A percentile compares a stretch with the other conserved stretches of the same genome.
Evolutionary conservation across 768 basidiomycete genomes (phyloP).

Genomic region (Xerocomus spinulosus): DNA sequence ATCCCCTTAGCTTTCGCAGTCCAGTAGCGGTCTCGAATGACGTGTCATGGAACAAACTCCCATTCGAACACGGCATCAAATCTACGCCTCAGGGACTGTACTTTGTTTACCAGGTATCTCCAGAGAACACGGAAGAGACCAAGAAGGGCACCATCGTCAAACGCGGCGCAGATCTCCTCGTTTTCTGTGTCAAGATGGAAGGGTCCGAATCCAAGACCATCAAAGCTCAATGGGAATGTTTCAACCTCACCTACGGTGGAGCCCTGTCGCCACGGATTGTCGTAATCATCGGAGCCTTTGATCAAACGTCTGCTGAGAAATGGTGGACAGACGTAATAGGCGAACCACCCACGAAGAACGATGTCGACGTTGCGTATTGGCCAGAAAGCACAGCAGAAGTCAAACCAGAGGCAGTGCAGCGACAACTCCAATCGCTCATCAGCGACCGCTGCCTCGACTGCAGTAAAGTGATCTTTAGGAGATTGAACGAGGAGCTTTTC

Average conservation of each 20-base stretch:
- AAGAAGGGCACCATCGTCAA: conserved; percentile 10
- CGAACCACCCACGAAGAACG: conserved; percentile 1
- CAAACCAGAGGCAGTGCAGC: background rate
- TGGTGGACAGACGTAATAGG: conserved; percentile 18
- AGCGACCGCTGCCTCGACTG: conserved; percentile 20
- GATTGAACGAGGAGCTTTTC: conserved; percentile 13
- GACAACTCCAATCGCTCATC: conserved; percentile 15
- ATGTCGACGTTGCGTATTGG: conserved; percentile 10
- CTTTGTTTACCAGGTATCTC: conserved; percentile 23
- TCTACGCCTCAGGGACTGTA: conserved; percentile 6
- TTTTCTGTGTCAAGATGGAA: conserved; percentile 20
- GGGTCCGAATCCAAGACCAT: background rate
- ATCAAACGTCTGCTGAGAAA: conserved; percentile 12
- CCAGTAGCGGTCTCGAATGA: conserved; percentile 20
- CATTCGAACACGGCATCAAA: conserved; percentile 17
- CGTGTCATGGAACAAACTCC: conserved; percentile 12
- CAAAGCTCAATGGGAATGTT: conserved; percentile 26
- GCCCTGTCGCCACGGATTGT: conserved; percentile 25
- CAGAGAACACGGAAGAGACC: conserved; percentile 1
- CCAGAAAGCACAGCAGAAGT: background rate
- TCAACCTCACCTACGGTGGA: conserved; percentile 23
- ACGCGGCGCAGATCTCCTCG: conserved; percentile 24
- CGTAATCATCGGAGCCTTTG: conserved; percentile 17
- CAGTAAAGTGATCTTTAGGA: conserved; percentile 5
- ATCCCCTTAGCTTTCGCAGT: conserved; percentile 18